These are phyloP conservation scores for Smittium culicis DNA, from an alignment of 371 early-diverging fungal genomes.

Conservation along the genomic window DNA sequence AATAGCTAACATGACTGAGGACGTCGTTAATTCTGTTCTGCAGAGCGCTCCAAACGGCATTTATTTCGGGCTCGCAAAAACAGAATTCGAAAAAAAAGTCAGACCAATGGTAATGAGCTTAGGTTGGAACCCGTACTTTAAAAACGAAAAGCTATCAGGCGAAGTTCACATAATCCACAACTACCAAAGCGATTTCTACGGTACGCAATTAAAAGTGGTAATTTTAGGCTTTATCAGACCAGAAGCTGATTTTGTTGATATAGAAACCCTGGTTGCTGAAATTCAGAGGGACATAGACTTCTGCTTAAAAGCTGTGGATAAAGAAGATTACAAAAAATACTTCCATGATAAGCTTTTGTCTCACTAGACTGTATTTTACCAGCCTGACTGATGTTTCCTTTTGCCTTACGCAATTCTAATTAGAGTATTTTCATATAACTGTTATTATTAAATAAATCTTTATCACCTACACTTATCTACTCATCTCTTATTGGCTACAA, in stretches of 20 bases:
- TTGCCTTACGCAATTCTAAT: too few relatives aligned
- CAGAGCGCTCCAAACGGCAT: slow-evolving; percentile 65
- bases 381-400: too few relatives aligned
- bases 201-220: slow-evolving; percentile 57
- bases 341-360: neutral
- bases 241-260: slow-evolving; percentile 62
- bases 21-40: slow-evolving; percentile 49
- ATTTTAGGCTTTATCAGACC: slow-evolving; percentile 81
- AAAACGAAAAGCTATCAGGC: slow-evolving; percentile 91
- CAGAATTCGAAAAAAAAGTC: slow-evolving; percentile 40
- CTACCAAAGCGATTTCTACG: slow-evolving; percentile 83
- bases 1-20: slow-evolving; percentile 78
- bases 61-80: slow-evolving; percentile 87
- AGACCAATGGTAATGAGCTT: slow-evolving; percentile 95
- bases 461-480: too few relatives aligned
- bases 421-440: too few relatives aligned
- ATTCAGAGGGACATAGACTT: neutral
- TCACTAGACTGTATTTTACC: too few relatives aligned
- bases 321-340: neutral
- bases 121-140: slow-evolving; percentile 97
- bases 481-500: too few relatives aligned
- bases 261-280: neutral
- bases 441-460: too few relatives aligned
- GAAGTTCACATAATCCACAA: slow-evolving; percentile 90
- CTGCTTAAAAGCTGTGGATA: neutral